These are phyloP conservation scores for Sporobolomyces phaffii DNA, from an alignment of 768 basidiomycete genomes.

Conservation along the genomic window DNA sequence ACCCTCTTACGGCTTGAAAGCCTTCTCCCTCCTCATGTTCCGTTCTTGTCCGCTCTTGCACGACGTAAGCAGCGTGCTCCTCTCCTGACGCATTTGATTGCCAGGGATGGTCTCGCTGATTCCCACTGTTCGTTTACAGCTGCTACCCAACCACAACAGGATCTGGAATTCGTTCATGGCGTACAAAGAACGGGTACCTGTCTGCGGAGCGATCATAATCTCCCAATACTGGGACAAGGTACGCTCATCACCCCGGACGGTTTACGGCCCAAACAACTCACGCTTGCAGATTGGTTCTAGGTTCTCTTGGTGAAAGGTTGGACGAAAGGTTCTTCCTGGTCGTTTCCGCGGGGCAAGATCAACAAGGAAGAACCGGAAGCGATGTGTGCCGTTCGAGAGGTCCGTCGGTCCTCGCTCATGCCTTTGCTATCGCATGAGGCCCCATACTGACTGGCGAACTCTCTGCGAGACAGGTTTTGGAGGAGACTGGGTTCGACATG, in stretches of 20 bases:
- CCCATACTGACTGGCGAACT: too few species aligned
- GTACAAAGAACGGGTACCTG: conserved; percentile 93
- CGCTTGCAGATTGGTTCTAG: too few species aligned
- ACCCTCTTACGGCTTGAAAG: conserved; percentile 80
- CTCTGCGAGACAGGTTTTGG: conserved; percentile 86
- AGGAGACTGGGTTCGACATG: conserved; percentile 90
- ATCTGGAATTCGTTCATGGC: conserved; percentile 63
- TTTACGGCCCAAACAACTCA: too few species aligned
- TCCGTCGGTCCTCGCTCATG: too few species aligned
- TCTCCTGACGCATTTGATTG: too few species aligned
- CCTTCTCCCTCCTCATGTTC: conserved; percentile 61
- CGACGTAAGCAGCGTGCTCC: conserved; percentile 14
- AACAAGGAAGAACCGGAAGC: conserved; percentile 82
- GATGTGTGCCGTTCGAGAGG: conserved; percentile 86
- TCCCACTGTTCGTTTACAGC: background rate
- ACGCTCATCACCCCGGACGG: conserved; percentile 11
- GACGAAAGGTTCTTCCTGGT: conserved; percentile 95
- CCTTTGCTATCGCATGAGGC: too few species aligned
- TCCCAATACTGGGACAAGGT: conserved; percentile 92
- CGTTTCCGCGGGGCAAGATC: conserved; percentile 99
- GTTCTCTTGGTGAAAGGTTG: conserved; percentile 97
- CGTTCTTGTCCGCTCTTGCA: conserved; percentile 30
- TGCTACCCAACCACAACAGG: conserved; percentile 33
- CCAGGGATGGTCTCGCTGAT: too few species aligned
- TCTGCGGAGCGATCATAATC: conserved; percentile 95